Evolutionary conservation across 2,329 filamentous ascomycete genomes (phyloP).

Genomic region (Claviceps lovelessii): DNA sequence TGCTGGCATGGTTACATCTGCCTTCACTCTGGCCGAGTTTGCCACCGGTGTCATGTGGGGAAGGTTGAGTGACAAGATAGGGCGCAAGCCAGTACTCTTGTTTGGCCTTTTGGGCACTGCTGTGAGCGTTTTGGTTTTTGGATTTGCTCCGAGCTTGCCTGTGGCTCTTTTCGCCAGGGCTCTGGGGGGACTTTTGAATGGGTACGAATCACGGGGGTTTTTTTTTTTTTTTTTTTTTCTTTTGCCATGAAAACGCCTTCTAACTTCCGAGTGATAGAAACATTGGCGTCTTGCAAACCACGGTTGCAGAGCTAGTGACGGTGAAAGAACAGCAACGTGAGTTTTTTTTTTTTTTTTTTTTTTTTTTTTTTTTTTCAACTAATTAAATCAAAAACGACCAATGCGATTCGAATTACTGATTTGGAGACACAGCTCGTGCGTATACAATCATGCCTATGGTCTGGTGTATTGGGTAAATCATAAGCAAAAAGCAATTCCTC

Average conservation of each 20-base stretch:
- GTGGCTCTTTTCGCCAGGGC: constrained; percentile 78
- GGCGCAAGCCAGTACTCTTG: constrained; percentile 81
- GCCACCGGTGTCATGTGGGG: constrained; percentile 89
- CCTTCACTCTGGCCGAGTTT: constrained; percentile 93
- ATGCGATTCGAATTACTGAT: not conserved
- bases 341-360: constrained; percentile 18
- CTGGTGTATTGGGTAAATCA: constrained; percentile 76
- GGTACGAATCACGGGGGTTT: constrained; percentile 37
- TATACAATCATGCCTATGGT: constrained; percentile 98
- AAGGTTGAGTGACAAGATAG: constrained; percentile 76
- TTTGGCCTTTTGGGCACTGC: constrained; percentile 84
- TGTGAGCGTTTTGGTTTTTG: constrained; percentile 83
- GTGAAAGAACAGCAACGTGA: constrained; percentile 83
- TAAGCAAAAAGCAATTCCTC: not conserved
- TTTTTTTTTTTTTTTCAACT: constrained; percentile 8
- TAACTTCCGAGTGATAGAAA: constrained; percentile 41
- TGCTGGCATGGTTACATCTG: constrained; percentile 88
- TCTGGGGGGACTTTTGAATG: constrained; percentile 81
- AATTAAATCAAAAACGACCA: too few relatives aligned
- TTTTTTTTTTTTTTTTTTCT: too few relatives aligned
- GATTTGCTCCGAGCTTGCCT: constrained; percentile 69
- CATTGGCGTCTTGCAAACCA: constrained; percentile 89
- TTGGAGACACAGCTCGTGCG: constrained; percentile 49
- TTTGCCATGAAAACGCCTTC: not conserved
- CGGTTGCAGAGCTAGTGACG: constrained; percentile 84